Evolutionary conservation across 306 rosid species (phyloP), one percentile per base, ranked within the genome.

Genomic region (Herpetospermum pedunculosum): DNA sequence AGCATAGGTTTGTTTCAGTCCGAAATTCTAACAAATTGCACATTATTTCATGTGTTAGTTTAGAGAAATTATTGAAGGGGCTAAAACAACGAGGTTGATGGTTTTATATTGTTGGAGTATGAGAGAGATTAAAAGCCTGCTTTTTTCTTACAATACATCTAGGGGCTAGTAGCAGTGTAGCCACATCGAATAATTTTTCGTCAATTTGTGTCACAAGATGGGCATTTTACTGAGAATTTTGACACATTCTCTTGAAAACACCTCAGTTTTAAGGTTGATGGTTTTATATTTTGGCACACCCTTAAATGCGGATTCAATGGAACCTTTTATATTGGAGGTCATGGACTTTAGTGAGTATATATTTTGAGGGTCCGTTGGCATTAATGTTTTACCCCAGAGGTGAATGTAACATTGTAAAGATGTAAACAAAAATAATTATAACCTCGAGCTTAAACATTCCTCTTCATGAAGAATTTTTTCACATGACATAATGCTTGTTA

Each of bases 1-100:
- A 90, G 92, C 91, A 87, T 90, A 35, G 89, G 96, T 92, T 76
- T 77, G 76, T 89, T 69, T 38, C 54, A 35, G 11, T 43, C 32
- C 3, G 63, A 62, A 78, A 60, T 30, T 37, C 40, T 62, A 11
- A 13, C 30, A 35, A 44, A 46, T 29, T 77, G 58, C 7, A 40
- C 30, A 3, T 18, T 67, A 75, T 30, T 62, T 67, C 50, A 69
- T 35, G 14, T 35, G 26, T 29, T 23, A 54, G 30, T 25, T 25
- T 25, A 54, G 2, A 13, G 62, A 54, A 25, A 54, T 25, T 54
- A 54, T 54, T 25, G 11, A 54, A 54, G 18, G 62, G 29, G 18
- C 2, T 2, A 21, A 21, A 16, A 48, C 3, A n/a, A 23, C 18
- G 23, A 18, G 58, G 58, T 21, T 21, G 15, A 52, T 21, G 29